Evolutionary conservation across 805 yeast genomes (phyloP), one percentile per base, ranked within the genome.

Genomic region (Metschnikowia koreensis): DNA sequence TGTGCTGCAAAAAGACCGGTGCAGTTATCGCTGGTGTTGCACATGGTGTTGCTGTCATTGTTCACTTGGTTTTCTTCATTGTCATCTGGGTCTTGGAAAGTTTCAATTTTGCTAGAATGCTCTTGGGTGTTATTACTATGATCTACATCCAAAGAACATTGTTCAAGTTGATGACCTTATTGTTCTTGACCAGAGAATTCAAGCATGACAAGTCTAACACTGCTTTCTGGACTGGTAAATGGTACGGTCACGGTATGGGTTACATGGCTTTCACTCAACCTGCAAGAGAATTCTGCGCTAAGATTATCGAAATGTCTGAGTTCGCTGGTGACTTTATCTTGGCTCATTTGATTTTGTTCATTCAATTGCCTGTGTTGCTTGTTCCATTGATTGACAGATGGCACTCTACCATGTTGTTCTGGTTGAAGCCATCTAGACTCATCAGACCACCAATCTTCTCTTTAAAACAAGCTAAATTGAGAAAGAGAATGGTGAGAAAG

Each of bases 211-310:
- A 86, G 67, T 79, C 98, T 37, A 94, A 94, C 77, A 87, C 96
- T 62, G 98, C 99, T 29, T 94, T 96, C 96, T 94, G 99, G 99
- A 89, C 97, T 52, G 99, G 99, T 81, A 92, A 91, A 74, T 94
- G 99, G 99, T 91, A 92, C 71, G 94, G 96, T 53, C 79, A 89
- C 54, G 94, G 96, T 66, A 75, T 93, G 72, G 99, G 98, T 54
- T 84, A 86, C 83, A 83, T 86, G 81, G 97, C 97, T 17, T 82
- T 88, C 80, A 86, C 98, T 34, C 98, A 93, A 77, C 99, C 99
- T 56, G 67, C 88, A 48, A 89, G 99, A 80, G 99, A 94, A 77
- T 89, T 89, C 66, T 80, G 83, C 65, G 97, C 97, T 60, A 94
- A 94, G 82, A 81, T 86, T 57, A 89, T 93, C 62, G 99, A 94